Conservation (phyloP, 2,329 filamentous ascomycete species). For the Colletotrichum spaethianum region DNA sequence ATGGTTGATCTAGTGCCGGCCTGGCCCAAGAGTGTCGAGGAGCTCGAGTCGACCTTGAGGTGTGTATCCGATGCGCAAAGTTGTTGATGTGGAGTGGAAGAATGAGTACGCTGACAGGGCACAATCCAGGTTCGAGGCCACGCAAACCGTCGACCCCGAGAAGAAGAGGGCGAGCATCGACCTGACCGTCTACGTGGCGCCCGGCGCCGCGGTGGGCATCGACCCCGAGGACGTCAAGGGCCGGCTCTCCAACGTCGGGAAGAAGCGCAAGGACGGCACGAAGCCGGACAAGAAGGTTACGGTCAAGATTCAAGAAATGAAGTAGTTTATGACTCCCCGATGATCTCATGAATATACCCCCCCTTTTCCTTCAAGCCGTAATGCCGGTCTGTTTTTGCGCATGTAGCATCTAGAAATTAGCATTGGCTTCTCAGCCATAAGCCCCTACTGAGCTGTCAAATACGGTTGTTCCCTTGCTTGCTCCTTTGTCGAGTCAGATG, state of each 20-base stretch:
- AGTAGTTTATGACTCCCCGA: constrained; percentile 16
- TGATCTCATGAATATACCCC: constrained; percentile 20
- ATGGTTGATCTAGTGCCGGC: constrained; percentile 60
- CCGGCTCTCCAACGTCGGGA: constrained; percentile 35
- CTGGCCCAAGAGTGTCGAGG: constrained; percentile 53
- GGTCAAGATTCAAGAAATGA: constrained; percentile 36
- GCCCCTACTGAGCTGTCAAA: no score
- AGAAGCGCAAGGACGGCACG: constrained; percentile 40
- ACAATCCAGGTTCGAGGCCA: constrained; percentile 42
- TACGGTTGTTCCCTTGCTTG: no score
- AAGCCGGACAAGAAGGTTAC: constrained; percentile 41
- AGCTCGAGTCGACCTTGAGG: constrained; percentile 56
- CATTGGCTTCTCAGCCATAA: no score
- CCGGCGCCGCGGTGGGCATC: constrained; percentile 49
- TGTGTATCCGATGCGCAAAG: constrained; percentile 48
- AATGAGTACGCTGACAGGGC: constrained; percentile 39
- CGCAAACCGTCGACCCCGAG: constrained; percentile 44
- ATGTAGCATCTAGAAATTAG: neutral
- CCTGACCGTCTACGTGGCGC: constrained; percentile 53
- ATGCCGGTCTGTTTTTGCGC: neutral
- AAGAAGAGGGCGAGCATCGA: constrained; percentile 53
- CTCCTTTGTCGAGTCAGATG: no score
- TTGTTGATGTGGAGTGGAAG: neutral
- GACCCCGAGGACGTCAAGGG: constrained; percentile 50
- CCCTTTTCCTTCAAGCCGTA: neutral